Evolutionary conservation across 2,329 filamentous ascomycete genomes (phyloP).

Genomic region (Aspergillus sp.): DNA sequence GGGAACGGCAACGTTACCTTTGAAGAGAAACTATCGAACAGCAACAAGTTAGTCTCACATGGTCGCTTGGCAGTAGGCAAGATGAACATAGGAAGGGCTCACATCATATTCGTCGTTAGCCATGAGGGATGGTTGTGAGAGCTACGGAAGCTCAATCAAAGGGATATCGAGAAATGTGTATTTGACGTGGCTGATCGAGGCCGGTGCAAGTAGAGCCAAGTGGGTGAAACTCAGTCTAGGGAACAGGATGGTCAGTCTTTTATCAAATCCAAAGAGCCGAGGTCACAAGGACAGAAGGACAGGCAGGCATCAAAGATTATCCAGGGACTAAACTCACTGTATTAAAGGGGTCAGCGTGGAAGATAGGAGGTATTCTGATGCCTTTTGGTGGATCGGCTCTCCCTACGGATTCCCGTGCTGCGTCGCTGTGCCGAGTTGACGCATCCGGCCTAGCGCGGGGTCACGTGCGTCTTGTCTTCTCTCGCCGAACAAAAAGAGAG

Average conservation of each 20-base stretch:
- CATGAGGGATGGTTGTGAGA: slow-evolving; percentile 53
- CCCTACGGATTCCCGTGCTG: no score
- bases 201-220: slow-evolving; percentile 9
- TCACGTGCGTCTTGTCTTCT: no score
- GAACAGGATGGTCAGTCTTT: slow-evolving; percentile 47
- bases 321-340: no score
- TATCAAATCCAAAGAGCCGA: slow-evolving; percentile 48
- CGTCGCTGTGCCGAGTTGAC: no score
- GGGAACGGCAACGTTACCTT: slow-evolving; percentile 59
- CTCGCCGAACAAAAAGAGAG: no score
- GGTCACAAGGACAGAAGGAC: slow-evolving; percentile 2
- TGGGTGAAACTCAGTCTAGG: slow-evolving; percentile 7
- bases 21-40: slow-evolving; percentile 83
- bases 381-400: no score
- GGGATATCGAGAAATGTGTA: slow-evolving; percentile 12
- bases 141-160: slow-evolving; percentile 15
- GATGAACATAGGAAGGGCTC: slow-evolving; percentile 39
- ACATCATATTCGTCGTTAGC: slow-evolving; percentile 99
- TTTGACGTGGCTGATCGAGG: slow-evolving; percentile 16
- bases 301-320: no score
- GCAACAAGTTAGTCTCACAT: slow-evolving; percentile 11
- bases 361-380: no score
- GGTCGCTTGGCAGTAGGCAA: neutral
- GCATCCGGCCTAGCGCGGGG: no score
- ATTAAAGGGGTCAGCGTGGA: no score